Evolutionary conservation across 768 basidiomycete species (phyloP), one percentile per base, ranked within the genome.

Genomic region (Kwoniella bestiolae): DNA sequence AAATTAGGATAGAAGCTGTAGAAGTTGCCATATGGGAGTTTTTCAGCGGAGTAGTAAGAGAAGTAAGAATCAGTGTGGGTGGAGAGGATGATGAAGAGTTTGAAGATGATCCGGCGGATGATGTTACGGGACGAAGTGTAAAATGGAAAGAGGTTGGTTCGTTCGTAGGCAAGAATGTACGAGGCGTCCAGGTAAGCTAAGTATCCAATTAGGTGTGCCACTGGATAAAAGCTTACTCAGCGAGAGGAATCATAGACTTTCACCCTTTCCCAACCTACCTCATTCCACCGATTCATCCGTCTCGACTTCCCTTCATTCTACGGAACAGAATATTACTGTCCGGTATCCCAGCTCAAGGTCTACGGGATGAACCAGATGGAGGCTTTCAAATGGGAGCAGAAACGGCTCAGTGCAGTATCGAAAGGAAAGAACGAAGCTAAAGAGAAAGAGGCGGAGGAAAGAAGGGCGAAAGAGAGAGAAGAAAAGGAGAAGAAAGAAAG

Each of bases 21-120:
- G 94, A 97, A 79, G 83, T 99, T 18, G 94, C 94, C 64, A 95
- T 97, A 77, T 96, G 91, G 77, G 95, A 99, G 83, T 98, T 97
- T 83, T 99, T 97, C 82, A 92, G 90, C 69, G 94, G 94, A 1
- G 91, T 96, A 14, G 94, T 98, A 84, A 90, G 91, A 81, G 92
- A 95, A 61, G 90, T 98, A 67, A 86, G 86, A 4, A 88, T 98
- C 51, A 91, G 90, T 79, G 92, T 87, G 7, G 84, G 86, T 14
- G 75, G 73, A 6, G 74, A 74, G 25, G 80, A 78, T 16, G 73
- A 75, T 8, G 80, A 76, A 18, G 71, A 74, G 0, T 73, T 67
- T 23, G 75, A 72, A n/a, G 69, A 60, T 7, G 74, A 70, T 12
- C 66, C 63, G 3, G 58, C 26, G 3, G 70, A 66, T 44, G 60